phyloP scores from a whole-genome alignment of 2,329 filamentous ascomycete species.

The Chaetomiaceae sp. region DNA sequence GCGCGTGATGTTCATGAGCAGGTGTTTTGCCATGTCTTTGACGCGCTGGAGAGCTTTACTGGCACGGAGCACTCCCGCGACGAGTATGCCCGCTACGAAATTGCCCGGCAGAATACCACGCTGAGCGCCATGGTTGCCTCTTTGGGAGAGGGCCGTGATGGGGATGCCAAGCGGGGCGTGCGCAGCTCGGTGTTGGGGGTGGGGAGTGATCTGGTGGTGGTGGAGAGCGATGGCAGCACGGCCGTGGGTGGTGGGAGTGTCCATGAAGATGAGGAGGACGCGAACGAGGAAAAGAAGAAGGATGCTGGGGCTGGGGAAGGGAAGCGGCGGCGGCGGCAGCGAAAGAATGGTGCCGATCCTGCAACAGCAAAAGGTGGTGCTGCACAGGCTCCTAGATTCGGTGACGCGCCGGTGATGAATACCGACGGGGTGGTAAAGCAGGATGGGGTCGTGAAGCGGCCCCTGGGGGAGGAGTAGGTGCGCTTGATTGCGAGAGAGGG shows the following conservation, averaged over 20 bases:
- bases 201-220: neutral
- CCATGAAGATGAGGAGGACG: constrained; percentile 8
- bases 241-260: constrained; percentile 16
- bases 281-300: neutral
- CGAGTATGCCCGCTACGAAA: constrained; percentile 55
- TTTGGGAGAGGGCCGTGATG: neutral
- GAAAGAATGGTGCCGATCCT: too few species aligned
- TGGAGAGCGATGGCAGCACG: constrained; percentile 30
- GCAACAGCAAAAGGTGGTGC: too few species aligned
- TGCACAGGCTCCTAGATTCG: neutral
- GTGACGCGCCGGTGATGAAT: neutral
- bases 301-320: neutral
- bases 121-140: constrained; percentile 22
- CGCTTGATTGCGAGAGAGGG: too few species aligned
- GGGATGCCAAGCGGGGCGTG: too few species aligned
- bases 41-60: constrained; percentile 72
- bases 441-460: too few species aligned
- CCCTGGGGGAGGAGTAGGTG: too few species aligned
- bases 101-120: constrained; percentile 36
- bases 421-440: neutral
- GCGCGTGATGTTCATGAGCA: constrained; percentile 75
- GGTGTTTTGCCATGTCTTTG: constrained; percentile 88
- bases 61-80: constrained; percentile 53
- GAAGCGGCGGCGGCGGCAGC: too few species aligned
- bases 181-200: too few species aligned